Base-by-base conservation (phyloP, 1,284 basidiomycete genomes). In the Phylloporus gajari region DNA sequence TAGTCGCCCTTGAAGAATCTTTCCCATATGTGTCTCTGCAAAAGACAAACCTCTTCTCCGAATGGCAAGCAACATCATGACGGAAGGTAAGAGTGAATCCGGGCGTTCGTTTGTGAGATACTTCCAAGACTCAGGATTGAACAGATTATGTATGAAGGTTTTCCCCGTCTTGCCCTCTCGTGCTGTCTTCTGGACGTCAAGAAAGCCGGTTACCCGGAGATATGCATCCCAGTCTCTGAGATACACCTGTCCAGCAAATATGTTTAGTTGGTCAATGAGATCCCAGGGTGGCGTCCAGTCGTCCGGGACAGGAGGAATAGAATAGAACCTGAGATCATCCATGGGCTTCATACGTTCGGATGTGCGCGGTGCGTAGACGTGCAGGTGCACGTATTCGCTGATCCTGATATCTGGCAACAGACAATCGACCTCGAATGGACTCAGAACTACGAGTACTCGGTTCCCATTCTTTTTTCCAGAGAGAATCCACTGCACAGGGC, bases 401-500 rank as follows among this genome's bases (percentile, higher is more conserved):
- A 59, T 48, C 30, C 80, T 82, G 67, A 88, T 86, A 1, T 68
- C 53, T 0, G 84, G 81, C 13, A 88, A 77, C 19, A 88, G 78
- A 38, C 72, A 69, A 62, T 87, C 84, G 32, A 77, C 85, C 71
- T 89, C 87, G 69, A 77, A 82, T 6, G 87, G 86, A 72, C 87
- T 88, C 70, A 87, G 67, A 15, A 83, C 74, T 32, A 88, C 79
- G 4, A 85, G 73, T 15, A 76, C 68, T 3, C 35, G 35, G 35
- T 46, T 56, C 8, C 32, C 66, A 9, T 46, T 30, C 19, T 27
- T 44, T 9, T 7, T 42, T 46, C 61, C 65, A 3, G 84, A 82
- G 35, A 85, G 58, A 58, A 87, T 76, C 86, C 87, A 86, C 53
- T 84, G 80, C n/a, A 86, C 80, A 0, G 85, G 83, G n/a, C 84